These are phyloP conservation scores for Crithidia bombi DNA, from an alignment of 208 protist species.

Conservation along the genomic window DNA sequence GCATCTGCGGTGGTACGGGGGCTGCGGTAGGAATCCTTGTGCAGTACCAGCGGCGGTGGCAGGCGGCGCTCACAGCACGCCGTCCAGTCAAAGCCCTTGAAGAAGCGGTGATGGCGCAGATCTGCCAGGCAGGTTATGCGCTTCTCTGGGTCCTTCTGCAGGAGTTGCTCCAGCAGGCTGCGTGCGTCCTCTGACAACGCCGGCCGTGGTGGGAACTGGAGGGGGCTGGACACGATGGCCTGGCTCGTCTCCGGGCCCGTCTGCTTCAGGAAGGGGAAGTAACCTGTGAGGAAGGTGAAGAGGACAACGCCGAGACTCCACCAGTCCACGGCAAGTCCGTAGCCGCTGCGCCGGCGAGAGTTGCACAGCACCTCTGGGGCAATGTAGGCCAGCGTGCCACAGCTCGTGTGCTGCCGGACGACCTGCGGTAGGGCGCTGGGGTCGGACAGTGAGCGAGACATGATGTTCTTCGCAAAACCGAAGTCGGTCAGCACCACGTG, in stretches of 20 bases:
- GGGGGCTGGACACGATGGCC: conserved; percentile 43
- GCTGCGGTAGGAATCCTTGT: conserved; percentile 56
- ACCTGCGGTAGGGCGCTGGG: conserved; percentile 13
- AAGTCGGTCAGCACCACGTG: conserved; percentile 88
- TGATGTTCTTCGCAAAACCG: conserved; percentile 82
- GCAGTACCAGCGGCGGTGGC: conserved; percentile 57
- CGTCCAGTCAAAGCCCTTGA: conserved; percentile 76
- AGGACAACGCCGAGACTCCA: conserved; percentile 84
- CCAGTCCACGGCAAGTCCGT: conserved; percentile 83
- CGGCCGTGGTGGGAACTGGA: conserved; percentile 60
- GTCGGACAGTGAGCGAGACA: not conserved
- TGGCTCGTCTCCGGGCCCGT: conserved; percentile 60
- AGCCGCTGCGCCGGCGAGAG: conserved; percentile 44
- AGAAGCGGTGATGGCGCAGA: conserved; percentile 66
- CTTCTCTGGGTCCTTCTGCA: conserved; percentile 61
- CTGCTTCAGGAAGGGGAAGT: conserved; percentile 72
- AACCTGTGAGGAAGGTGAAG: conserved; percentile 77
- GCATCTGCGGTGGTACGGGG: conserved; percentile 30
- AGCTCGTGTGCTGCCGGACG: conserved; percentile 72
- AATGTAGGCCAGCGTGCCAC: conserved; percentile 91
- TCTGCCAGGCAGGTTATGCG: conserved; percentile 52
- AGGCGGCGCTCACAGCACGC: conserved; percentile 59
- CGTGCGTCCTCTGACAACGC: conserved; percentile 36
- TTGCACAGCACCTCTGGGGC: conserved; percentile 80
- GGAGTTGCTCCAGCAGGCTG: conserved; percentile 48